These are phyloP conservation scores for Cryphonectria naterciae DNA, from an alignment of 2,329 filamentous ascomycete genomes.

Conservation along the genomic window DNA sequence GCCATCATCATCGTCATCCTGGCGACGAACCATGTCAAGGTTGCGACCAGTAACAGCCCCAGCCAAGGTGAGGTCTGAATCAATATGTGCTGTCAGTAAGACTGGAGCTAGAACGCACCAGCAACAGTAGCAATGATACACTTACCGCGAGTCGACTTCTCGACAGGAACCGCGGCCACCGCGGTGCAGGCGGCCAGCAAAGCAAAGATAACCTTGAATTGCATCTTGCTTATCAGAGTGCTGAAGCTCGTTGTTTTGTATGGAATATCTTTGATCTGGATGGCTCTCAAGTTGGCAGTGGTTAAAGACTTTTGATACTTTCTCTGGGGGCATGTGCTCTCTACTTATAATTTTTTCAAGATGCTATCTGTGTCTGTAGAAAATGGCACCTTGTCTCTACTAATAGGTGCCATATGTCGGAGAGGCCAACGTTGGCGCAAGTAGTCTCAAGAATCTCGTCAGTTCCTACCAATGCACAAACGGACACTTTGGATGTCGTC, in stretches of 20 bases:
- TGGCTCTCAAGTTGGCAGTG: neutral
- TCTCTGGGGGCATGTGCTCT: neutral
- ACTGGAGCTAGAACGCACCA: neutral
- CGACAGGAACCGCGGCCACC: conserved; percentile 12
- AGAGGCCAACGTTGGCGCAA: neutral
- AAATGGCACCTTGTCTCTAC: neutral
- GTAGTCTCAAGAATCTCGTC: neutral
- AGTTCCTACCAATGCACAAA: neutral
- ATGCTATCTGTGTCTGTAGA: neutral
- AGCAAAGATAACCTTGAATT: conserved; percentile 14
- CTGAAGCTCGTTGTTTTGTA: neutral
- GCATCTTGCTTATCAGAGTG: conserved; percentile 2
- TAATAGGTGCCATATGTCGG: neutral
- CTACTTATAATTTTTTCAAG: neutral
- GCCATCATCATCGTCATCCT: conserved; percentile 8
- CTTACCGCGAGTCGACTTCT: conserved; percentile 17
- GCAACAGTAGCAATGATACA: neutral
- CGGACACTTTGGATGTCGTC: neutral
- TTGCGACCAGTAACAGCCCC: neutral
- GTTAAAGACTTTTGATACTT: neutral
- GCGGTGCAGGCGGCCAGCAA: conserved; percentile 10
- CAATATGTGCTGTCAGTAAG: neutral
- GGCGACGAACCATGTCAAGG: neutral
- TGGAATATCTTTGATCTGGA: neutral
- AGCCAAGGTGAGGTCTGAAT: conserved; percentile 9